These are phyloP conservation scores for Colletotrichum horii DNA, from an alignment of 2,329 filamentous ascomycete genomes.

Conservation along the genomic window DNA sequence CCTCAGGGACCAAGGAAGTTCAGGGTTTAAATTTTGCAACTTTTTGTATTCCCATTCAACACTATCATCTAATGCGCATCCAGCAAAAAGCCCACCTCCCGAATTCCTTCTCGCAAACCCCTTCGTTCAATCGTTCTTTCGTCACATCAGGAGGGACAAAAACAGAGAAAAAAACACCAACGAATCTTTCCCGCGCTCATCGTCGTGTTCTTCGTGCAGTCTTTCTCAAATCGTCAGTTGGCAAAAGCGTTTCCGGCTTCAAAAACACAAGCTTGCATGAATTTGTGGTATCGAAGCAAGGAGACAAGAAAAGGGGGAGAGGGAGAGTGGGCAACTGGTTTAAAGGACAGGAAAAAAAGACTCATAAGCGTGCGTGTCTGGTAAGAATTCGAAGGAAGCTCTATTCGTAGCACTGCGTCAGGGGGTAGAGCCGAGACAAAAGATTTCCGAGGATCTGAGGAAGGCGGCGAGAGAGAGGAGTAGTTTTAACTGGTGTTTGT, in stretches of 20 bases:
- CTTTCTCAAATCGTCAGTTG: neutral
- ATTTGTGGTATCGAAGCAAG: slow-evolving; percentile 11
- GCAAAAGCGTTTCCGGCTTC: neutral
- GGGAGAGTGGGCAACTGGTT: neutral
- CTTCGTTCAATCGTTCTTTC: neutral
- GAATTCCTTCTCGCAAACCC: neutral
- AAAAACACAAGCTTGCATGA: neutral
- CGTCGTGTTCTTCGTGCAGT: neutral
- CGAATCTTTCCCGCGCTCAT: neutral
- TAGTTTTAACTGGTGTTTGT: slow-evolving; percentile 12
- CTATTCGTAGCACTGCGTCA: slow-evolving; percentile 8
- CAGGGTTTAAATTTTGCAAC: neutral
- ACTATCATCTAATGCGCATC: neutral
- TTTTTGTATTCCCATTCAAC: neutral
- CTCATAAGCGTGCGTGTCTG: neutral
- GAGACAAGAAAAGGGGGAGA: neutral
- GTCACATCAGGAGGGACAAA: neutral
- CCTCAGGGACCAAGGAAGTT: neutral
- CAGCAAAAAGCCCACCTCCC: neutral
- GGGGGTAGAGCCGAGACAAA: neutral
- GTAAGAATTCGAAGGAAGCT: neutral
- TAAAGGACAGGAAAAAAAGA: neutral
- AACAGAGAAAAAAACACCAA: neutral
- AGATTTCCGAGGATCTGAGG: neutral
- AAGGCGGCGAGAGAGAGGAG: neutral